Percentiles rank a stretch among this genome's conserved stretches.
These are phyloP conservation scores for Eimeria praecox DNA, from an alignment of 169 alveolate species.

Conservation along the genomic window DNA sequence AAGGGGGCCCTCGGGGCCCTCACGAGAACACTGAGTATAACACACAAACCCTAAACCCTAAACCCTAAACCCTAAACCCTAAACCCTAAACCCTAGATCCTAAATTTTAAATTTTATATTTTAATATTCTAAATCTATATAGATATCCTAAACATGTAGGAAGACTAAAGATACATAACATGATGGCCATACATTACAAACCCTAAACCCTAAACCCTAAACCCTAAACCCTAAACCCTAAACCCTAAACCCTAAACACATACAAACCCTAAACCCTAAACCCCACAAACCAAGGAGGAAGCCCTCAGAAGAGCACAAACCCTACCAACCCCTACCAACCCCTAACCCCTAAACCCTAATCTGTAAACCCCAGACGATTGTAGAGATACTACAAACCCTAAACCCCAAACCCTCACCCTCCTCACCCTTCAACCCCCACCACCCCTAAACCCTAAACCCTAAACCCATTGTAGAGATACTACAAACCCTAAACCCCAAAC, in stretches of 20 bases:
- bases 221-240: constrained; percentile 51
- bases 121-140: too few species aligned
- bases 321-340: neutral
- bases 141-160: too few species aligned
- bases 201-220: constrained; percentile 26
- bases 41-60: constrained; percentile 17
- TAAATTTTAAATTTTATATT: too few species aligned
- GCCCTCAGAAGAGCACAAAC: neutral
- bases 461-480: neutral
- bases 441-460: neutral
- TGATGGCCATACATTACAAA: too few species aligned
- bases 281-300: neutral
- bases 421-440: too few species aligned
- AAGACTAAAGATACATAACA: too few species aligned
- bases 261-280: neutral
- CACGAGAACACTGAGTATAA: neutral
- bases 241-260: constrained; percentile 10
- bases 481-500: neutral
- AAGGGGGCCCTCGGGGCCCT: neutral
- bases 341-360: neutral
- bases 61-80: constrained; percentile 35
- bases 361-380: neutral
- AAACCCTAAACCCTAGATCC: constrained; percentile 44
- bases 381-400: neutral
- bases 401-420: neutral